These are phyloP conservation scores for Camelina laxa DNA, from an alignment of 345 rosid species.

Conservation along the genomic window DNA sequence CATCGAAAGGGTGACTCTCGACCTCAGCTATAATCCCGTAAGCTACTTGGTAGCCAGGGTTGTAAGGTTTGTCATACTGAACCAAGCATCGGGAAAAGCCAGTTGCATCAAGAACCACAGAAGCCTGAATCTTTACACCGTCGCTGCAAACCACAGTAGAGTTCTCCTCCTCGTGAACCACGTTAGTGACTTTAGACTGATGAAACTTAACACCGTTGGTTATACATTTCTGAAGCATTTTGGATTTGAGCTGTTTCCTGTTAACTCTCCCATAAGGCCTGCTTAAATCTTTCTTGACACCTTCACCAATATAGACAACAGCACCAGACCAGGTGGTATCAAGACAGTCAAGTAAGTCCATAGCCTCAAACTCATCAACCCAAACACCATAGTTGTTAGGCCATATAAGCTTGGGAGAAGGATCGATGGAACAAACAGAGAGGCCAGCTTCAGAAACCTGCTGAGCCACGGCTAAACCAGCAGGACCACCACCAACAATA, in stretches of 20 bases:
- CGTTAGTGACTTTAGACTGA: conserved; percentile 89
- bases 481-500: conserved; percentile 98
- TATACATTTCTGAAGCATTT: conserved; percentile 91
- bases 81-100: conserved; percentile 97
- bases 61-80: conserved; percentile 91
- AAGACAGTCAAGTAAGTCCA: conserved; percentile 96
- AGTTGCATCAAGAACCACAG: conserved; percentile 92
- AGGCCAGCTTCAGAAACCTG: conserved; percentile 94
- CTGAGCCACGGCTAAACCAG: conserved; percentile 97
- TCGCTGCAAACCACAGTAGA: conserved; percentile 83
- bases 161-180: conserved; percentile 80
- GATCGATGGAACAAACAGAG: conserved; percentile 88
- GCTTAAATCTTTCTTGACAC: conserved; percentile 60
- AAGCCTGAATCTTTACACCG: conserved; percentile 83
- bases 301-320: conserved; percentile 68
- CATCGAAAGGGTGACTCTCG: conserved; percentile 92
- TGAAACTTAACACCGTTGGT: conserved; percentile 84
- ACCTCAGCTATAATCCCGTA: conserved; percentile 95
- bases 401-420: conserved; percentile 90
- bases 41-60: conserved; percentile 97
- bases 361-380: conserved; percentile 98
- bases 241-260: conserved; percentile 86
- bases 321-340: conserved; percentile 98
- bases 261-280: conserved; percentile 98
- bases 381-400: conserved; percentile 98